These are phyloP conservation scores for Diaporthe vexans DNA, from an alignment of 2,329 filamentous ascomycete species.

Conservation along the genomic window DNA sequence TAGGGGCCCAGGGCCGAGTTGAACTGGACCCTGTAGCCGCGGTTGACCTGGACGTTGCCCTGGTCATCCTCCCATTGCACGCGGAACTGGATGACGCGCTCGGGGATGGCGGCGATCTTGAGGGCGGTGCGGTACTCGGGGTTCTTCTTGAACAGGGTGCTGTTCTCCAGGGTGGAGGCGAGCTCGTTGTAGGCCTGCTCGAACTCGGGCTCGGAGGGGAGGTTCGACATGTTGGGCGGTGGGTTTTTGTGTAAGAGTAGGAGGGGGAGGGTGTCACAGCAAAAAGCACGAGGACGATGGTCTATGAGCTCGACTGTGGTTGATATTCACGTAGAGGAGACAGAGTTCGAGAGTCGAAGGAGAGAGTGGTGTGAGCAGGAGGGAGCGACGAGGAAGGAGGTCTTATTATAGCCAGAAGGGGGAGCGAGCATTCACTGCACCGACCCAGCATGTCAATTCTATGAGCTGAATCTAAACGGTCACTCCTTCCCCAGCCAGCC, in stretches of 20 bases:
- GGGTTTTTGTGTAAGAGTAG: background rate
- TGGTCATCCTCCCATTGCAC: conserved; percentile 98
- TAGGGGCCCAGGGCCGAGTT: conserved; percentile 97
- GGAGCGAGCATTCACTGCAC: background rate
- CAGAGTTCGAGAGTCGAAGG: conserved; percentile 5
- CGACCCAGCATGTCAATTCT: conserved; percentile 4
- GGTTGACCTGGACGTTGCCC: conserved; percentile 90
- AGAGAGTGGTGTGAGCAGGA: background rate
- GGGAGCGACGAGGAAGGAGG: conserved; percentile 20
- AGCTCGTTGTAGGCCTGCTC: conserved; percentile 99
- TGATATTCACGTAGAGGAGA: conserved; percentile 3
- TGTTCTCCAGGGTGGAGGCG: conserved; percentile 93
- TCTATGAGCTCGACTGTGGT: conserved; percentile 1
- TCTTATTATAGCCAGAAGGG: conserved; percentile 30
- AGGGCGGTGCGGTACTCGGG: conserved; percentile 95
- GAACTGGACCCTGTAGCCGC: conserved; percentile 97
- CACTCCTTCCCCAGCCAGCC: conserved; percentile 9
- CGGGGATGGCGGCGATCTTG: conserved; percentile 88
- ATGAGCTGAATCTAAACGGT: conserved; percentile 33
- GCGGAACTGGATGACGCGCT: conserved; percentile 97
- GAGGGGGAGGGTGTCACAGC: background rate
- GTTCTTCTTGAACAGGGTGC: conserved; percentile 91
- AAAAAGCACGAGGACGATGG: background rate
- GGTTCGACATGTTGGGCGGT: conserved; percentile 78
- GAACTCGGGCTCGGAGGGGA: conserved; percentile 94